Conservation (phyloP, 2,329 filamentous ascomycete species). For the Tricladium varicosporioides region DNA sequence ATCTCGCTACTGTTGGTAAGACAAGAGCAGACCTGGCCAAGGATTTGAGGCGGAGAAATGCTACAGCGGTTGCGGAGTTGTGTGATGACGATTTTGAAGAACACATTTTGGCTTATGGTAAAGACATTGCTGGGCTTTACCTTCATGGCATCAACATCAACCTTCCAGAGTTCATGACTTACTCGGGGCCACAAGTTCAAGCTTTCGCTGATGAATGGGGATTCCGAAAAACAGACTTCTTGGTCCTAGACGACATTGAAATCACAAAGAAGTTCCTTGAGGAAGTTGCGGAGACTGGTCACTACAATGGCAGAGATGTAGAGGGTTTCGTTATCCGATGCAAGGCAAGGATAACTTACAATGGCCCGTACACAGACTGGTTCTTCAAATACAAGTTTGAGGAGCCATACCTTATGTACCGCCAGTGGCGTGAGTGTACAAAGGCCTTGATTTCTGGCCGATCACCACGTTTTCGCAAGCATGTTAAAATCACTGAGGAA, state of each 20-base stretch:
- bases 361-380: slow-evolving; percentile 76
- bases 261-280: slow-evolving; percentile 81
- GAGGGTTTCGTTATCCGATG: slow-evolving; percentile 97
- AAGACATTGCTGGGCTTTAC: slow-evolving; percentile 83
- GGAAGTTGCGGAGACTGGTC: slow-evolving; percentile 79
- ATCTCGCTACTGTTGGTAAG: slow-evolving; percentile 75
- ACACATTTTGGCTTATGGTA: slow-evolving; percentile 86
- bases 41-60: slow-evolving; percentile 75
- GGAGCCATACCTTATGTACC: slow-evolving; percentile 97
- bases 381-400: slow-evolving; percentile 99
- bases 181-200: slow-evolving; percentile 79
- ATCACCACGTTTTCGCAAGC: slow-evolving; percentile 78
- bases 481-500: slow-evolving; percentile 83
- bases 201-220: slow-evolving; percentile 90
- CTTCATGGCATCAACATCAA: slow-evolving; percentile 96
- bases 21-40: slow-evolving; percentile 74
- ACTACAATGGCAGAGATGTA: slow-evolving; percentile 86
- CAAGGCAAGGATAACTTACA: slow-evolving; percentile 54
- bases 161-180: slow-evolving; percentile 85
- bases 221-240: slow-evolving; percentile 82
- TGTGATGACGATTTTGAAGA: slow-evolving; percentile 97
- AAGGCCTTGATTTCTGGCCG: slow-evolving; percentile 80
- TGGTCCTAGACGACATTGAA: slow-evolving; percentile 71
- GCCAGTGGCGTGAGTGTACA: slow-evolving; percentile 97
- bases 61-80: slow-evolving; percentile 92